Percentiles rank a stretch among this genome's conserved stretches.
phyloP scores from a whole-genome alignment of 176 grass and related monocot species.

The Zizania latifolia region DNA sequence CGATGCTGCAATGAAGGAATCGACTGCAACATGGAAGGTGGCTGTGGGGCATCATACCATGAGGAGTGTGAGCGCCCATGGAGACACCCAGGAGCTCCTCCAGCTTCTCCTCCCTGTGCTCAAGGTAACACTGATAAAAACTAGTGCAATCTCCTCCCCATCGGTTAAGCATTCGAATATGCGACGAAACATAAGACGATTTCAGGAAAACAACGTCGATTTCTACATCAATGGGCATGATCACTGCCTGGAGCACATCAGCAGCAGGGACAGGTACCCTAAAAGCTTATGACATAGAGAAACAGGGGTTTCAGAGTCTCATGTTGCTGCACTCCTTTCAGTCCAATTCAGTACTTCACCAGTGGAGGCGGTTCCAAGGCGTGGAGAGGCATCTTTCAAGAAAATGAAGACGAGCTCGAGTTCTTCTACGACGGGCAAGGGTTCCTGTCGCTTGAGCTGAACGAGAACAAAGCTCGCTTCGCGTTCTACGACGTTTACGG shows the following conservation, averaged over 20 bases:
- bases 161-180: neutral
- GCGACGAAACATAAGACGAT: neutral
- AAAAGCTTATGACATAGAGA: neutral
- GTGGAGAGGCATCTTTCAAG: constrained; percentile 59
- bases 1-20: constrained; percentile 61
- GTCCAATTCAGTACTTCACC: constrained; percentile 78
- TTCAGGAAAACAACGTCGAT: constrained; percentile 45
- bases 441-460: constrained; percentile 72
- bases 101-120: constrained; percentile 64
- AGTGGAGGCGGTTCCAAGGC: constrained; percentile 81
- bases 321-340: constrained; percentile 15
- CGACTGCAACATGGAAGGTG: constrained; percentile 68
- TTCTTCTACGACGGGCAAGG: constrained; percentile 94
- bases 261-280: constrained; percentile 68
- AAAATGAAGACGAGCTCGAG: constrained; percentile 51
- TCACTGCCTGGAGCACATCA: constrained; percentile 90
- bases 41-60: constrained; percentile 82
- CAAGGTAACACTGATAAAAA: constrained; percentile 36
- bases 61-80: constrained; percentile 76
- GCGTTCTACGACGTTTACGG: constrained; percentile 63
- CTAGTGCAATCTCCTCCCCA: neutral
- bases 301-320: neutral
- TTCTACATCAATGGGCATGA: constrained; percentile 89
- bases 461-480: constrained; percentile 32
- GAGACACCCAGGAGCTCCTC: constrained; percentile 72